phyloP scores from a whole-genome alignment of 2,329 filamentous ascomycete species.

The Magnaporthiopsis incrustans region DNA sequence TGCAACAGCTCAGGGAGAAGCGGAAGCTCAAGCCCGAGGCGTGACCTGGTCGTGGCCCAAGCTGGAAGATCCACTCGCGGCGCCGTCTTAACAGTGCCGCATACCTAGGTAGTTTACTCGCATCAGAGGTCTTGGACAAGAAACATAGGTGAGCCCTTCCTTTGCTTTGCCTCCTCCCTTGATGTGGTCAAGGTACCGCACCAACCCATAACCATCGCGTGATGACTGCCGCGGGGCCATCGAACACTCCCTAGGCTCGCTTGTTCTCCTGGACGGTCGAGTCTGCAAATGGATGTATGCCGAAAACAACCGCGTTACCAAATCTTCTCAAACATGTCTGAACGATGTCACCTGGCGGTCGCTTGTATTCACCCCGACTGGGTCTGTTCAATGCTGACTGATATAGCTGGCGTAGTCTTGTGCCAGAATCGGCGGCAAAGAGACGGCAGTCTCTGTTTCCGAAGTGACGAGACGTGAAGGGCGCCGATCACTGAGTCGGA shows the following conservation, averaged over 20 bases:
- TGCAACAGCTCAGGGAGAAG: constrained; percentile 62
- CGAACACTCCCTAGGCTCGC: constrained; percentile 19
- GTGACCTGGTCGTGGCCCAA: constrained; percentile 17
- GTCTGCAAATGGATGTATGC: constrained; percentile 22
- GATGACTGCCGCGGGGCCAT: constrained; percentile 32
- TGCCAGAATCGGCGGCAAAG: background rate
- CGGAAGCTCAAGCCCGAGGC: constrained; percentile 50
- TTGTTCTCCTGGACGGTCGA: background rate
- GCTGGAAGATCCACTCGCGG: background rate
- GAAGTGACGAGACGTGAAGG: background rate
- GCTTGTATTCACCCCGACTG: no score
- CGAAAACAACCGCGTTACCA: constrained; percentile 41
- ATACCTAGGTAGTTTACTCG: background rate
- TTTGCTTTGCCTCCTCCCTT: background rate
- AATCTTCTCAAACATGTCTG: constrained; percentile 28
- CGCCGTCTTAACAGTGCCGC: background rate
- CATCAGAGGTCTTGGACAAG: background rate
- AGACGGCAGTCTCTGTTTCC: background rate
- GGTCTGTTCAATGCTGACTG: background rate
- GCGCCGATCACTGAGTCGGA: background rate
- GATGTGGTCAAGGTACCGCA: background rate
- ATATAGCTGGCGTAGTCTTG: background rate
- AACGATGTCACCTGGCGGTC: constrained; percentile 4
- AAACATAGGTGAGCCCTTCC: background rate
- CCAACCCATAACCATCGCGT: constrained; percentile 11